Percentiles rank a stretch among this genome's conserved stretches.
These are phyloP conservation scores for Paramecium tetraurelia DNA, from an alignment of 73 alveolate species.

Conservation along the genomic window DNA sequence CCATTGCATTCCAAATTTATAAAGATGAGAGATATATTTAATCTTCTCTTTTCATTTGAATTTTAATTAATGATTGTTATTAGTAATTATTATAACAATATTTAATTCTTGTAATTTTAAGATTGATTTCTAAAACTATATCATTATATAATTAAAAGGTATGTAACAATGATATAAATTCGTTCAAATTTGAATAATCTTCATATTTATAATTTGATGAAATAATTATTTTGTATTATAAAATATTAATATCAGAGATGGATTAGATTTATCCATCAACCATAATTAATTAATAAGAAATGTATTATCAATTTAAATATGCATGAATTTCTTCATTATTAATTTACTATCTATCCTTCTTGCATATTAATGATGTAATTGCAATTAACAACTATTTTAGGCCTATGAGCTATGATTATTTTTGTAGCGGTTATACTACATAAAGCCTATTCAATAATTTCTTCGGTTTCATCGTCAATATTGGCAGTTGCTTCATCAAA, in stretches of 20 bases:
- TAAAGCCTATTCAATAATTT: neutral
- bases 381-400: neutral
- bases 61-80: conserved; percentile 16
- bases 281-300: too few relatives aligned
- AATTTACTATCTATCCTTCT: neutral
- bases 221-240: too few relatives aligned
- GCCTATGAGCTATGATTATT: conserved; percentile 29
- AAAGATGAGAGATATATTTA: neutral
- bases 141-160: too few relatives aligned
- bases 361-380: neutral
- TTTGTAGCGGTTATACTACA: neutral
- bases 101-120: too few relatives aligned
- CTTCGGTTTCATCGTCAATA: conserved; percentile 12
- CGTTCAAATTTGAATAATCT: too few relatives aligned
- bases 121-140: neutral
- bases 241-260: neutral
- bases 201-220: too few relatives aligned
- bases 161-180: too few relatives aligned
- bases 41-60: neutral
- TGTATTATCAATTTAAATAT: neutral
- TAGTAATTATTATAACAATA: neutral
- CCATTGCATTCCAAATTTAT: neutral
- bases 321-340: neutral
- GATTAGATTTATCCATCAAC: neutral
- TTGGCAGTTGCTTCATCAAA: conserved; percentile 49